These are phyloP conservation scores for Amesomyces nigricolor DNA, from an alignment of 2,329 filamentous ascomycete species.

Conservation along the genomic window DNA sequence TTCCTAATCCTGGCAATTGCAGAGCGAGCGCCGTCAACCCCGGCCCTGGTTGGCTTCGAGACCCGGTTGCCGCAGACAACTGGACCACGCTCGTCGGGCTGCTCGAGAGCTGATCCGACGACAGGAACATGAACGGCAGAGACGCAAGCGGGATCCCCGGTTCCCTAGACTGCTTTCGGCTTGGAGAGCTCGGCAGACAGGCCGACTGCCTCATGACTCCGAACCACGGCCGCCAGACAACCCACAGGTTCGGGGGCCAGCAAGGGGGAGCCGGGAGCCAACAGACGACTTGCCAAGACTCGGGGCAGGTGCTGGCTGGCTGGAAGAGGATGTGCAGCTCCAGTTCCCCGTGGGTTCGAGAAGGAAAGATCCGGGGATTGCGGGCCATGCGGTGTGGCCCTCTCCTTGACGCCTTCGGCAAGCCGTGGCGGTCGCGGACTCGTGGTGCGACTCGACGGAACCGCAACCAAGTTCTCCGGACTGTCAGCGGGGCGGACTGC, in stretches of 20 bases:
- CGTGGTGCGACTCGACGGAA: slow-evolving; percentile 14
- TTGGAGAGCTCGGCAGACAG: neutral
- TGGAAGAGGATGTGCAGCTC: neutral
- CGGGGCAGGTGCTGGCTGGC: neutral
- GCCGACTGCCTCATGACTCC: neutral
- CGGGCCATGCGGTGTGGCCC: neutral
- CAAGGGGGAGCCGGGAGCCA: neutral
- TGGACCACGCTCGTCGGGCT: neutral
- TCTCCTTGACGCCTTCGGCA: slow-evolving; percentile 4
- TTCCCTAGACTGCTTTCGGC: neutral
- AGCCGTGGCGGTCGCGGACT: neutral
- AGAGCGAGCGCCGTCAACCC: too few species aligned
- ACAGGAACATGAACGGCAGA: neutral
- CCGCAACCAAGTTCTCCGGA: slow-evolving; percentile 6
- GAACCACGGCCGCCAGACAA: neutral
- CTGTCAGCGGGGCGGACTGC: slow-evolving; percentile 5
- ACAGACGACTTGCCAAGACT: neutral
- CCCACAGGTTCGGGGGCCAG: neutral
- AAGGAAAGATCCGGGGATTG: slow-evolving; percentile 4
- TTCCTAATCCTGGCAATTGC: too few species aligned
- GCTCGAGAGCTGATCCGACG: neutral
- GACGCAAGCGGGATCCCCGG: neutral
- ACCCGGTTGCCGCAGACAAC: neutral
- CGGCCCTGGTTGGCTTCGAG: too few species aligned
- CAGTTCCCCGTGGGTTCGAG: neutral